Evolutionary conservation across 75 land plant genomes (phyloP), one percentile per base, ranked within the genome.

Genomic region (Picea sitchensis): DNA sequence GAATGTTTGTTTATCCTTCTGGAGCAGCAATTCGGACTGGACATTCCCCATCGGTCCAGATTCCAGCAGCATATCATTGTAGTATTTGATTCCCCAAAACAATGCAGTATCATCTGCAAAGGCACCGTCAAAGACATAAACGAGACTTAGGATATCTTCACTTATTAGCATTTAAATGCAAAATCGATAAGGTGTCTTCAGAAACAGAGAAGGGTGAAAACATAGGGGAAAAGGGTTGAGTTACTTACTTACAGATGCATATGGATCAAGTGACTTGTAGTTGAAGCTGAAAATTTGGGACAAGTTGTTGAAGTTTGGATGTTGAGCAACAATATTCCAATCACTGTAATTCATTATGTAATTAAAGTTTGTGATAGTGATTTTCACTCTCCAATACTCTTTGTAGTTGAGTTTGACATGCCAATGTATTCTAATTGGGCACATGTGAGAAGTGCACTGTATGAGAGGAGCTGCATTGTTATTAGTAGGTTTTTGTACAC

Each of bases 391-490:
- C 93, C 93, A 92, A 72, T 92, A 92, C 32, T 83, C 83, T 78
- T 92, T 82, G 83, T 92, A 92, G 86, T 90, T 92, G 61, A 80
- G 38, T 76, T 90, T 91, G 5, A 91, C 88, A 76, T 91, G 93
- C 93, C 93, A 91, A 64, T 91, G 93, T 13, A 91, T 81, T 21
- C 88, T 57, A 15, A 90, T 72, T 6, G 93, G 93, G 81, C 93
- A 92, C 93, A 90, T 92, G 82, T 92, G 93, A 12, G 73, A 76
- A 17, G 92, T 89, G 83, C 93, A 92, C 76, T 92, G 88, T 3
- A 92, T 59, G 63, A 90, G 60, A 13, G 92, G 90, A 5, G 34
- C 51, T 72, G 9, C 61, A 59, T 18, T 60, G 63, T 61, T 80
- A 23, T 26, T 76, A 51, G 12, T 9, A 64, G 71, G 85, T 56